Evolutionary conservation across 1,284 basidiomycete species (phyloP), one percentile per base, ranked within the genome.

Genomic region (Grifola frondosa): DNA sequence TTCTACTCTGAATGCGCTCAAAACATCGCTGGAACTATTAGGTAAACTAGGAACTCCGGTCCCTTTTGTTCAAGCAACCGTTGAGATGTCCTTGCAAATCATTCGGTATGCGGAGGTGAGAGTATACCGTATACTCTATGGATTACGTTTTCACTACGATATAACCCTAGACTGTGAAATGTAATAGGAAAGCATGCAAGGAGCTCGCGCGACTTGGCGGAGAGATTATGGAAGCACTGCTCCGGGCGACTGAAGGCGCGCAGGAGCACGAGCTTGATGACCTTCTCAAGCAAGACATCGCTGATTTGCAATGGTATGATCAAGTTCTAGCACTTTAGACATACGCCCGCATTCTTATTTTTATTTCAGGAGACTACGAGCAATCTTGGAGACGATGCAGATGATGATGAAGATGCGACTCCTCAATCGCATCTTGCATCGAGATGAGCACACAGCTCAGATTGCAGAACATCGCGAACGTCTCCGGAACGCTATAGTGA

Each of bases 31-130:
- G 29, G 30, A 31, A n/a, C 38, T 40, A n/a, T 20, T 40, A 23
- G 32, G 17, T 30, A 31, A 16, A 24, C 6, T 30, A 13, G 28
- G 37, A 15, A 23, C 20, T 13, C 29, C 21, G 6, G 28, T 39
- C n/a, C 38, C 30, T 8, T 28, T 29, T 24, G 9, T 31, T 10
- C 38, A 31, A 13, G 38, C 20, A 15, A 30, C 17, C 3, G 38
- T 25, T 17, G 38, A 31, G 29, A 32, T 17, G 29, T 29, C 26
- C 5, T 16, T 40, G 38, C 38, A 32, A 24, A 31, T 32, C 38
- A 24, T 31, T 8, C 7, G 32, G 21, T 40, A 40, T 32, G 38
- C 21, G 11, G 38, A 40, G 38, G 38, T 40, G n/a, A n/a, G n/a
- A n/a, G 21, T 6, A 11, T 15, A 15, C 10, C 21, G 38, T 6